These are phyloP conservation scores for Eutrema heterophyllum DNA, from an alignment of 345 rosid species.

Conservation along the genomic window DNA sequence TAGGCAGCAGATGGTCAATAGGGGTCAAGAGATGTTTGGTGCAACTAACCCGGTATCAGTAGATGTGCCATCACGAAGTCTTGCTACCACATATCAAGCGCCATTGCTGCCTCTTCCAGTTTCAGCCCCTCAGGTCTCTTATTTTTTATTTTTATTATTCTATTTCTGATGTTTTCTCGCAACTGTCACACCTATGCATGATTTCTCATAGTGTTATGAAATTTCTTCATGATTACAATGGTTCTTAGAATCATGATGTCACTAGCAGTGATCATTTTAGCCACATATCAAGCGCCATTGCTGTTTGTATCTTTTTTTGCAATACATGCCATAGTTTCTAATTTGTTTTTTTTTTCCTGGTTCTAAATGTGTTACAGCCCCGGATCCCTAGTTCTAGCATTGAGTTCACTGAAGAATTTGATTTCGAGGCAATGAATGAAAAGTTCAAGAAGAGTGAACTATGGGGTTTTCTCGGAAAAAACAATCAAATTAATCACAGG, in stretches of 20 bases:
- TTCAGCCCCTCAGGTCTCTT: constrained; percentile 26
- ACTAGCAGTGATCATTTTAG: not conserved
- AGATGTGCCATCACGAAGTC: constrained; percentile 18
- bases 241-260: not conserved
- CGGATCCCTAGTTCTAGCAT: constrained; percentile 27
- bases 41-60: not conserved
- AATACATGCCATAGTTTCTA: not conserved
- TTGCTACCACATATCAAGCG: constrained; percentile 14
- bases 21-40: constrained; percentile 25
- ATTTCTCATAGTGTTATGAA: not conserved
- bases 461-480: constrained; percentile 60
- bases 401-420: constrained; percentile 51
- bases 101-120: constrained; percentile 23
- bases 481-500: constrained; percentile 29
- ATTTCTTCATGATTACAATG: not conserved
- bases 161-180: not conserved
- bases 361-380: constrained; percentile 32
- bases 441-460: constrained; percentile 63
- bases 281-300: not conserved
- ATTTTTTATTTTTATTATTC: not conserved
- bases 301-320: not conserved
- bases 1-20: constrained; percentile 23
- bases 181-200: not conserved
- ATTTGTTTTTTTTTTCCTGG: not conserved
- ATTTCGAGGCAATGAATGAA: constrained; percentile 77